phyloP scores from a whole-genome alignment of 2,329 filamentous ascomycete genomes.

The Metarhizium guizhouense region DNA sequence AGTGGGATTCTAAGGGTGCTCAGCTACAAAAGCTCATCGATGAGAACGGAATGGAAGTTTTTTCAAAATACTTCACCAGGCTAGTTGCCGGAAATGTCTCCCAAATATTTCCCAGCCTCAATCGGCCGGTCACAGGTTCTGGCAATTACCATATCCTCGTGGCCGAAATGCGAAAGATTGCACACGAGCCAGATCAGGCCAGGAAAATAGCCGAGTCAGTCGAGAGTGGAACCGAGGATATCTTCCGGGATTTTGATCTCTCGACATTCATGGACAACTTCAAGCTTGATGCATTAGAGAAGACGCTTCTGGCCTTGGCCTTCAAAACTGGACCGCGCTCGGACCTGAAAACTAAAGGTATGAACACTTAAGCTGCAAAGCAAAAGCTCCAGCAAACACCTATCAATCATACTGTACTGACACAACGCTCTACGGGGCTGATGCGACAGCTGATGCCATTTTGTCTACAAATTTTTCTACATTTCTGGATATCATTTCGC shows the following conservation, averaged over 20 bases:
- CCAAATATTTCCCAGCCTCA: constrained; percentile 78
- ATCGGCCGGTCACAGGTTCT: constrained; percentile 62
- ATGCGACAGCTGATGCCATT: constrained; percentile 69
- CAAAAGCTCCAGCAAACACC: background rate
- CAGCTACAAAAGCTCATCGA: constrained; percentile 94
- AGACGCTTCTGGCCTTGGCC: constrained; percentile 78
- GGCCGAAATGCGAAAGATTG: constrained; percentile 78
- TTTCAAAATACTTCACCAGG: constrained; percentile 89
- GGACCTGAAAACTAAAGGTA: constrained; percentile 86
- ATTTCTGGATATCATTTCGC: constrained; percentile 69
- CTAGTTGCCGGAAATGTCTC: constrained; percentile 84
- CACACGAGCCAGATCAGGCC: constrained; percentile 71
- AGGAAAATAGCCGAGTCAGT: constrained; percentile 89
- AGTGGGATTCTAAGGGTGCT: constrained; percentile 87
- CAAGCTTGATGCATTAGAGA: constrained; percentile 79
- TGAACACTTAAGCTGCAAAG: constrained; percentile 12
- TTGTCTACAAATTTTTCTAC: constrained; percentile 69
- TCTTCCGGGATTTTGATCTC: constrained; percentile 95
- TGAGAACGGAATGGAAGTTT: constrained; percentile 99
- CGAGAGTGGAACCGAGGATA: constrained; percentile 81
- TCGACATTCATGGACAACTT: constrained; percentile 94
- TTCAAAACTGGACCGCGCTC: constrained; percentile 75
- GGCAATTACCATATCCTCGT: constrained; percentile 78
- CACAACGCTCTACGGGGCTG: background rate
- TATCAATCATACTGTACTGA: background rate